Conservation (phyloP, 1,284 basidiomycete genomes). For the Puccinia polysora region DNA sequence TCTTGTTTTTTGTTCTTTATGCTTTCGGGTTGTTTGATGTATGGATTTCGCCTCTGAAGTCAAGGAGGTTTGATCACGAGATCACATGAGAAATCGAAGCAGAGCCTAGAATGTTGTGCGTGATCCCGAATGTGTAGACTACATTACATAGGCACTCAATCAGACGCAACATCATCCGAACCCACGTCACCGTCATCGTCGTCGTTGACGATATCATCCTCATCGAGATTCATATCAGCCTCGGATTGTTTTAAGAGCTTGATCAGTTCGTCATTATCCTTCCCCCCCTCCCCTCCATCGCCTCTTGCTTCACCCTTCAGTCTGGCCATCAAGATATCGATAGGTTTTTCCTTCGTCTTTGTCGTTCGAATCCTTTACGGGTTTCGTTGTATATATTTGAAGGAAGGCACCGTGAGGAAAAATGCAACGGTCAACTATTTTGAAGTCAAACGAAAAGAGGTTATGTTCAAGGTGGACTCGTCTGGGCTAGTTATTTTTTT, state of each 20-base stretch:
- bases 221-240: conserved; percentile 15
- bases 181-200: neutral
- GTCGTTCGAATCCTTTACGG: conserved; percentile 1
- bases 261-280: neutral
- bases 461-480: neutral
- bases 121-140: no score
- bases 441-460: neutral
- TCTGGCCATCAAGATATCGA: neutral
- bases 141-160: no score
- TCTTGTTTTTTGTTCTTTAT: no score
- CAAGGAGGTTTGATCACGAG: no score
- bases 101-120: no score
- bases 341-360: conserved; percentile 4
- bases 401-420: no score
- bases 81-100: no score
- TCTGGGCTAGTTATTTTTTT: no score
- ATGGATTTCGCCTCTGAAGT: no score
- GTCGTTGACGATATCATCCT: conserved; percentile 21
- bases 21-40: no score
- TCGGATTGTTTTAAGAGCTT: neutral
- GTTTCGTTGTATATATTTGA: neutral
- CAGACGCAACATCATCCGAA: conserved; percentile 19
- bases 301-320: neutral
- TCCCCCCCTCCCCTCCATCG: neutral
- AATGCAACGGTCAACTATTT: no score